Evolutionary conservation across 192 early-diverging fungal species (phyloP), one percentile per base, ranked within the genome.

Genomic region (Chytriomyces sp.): DNA sequence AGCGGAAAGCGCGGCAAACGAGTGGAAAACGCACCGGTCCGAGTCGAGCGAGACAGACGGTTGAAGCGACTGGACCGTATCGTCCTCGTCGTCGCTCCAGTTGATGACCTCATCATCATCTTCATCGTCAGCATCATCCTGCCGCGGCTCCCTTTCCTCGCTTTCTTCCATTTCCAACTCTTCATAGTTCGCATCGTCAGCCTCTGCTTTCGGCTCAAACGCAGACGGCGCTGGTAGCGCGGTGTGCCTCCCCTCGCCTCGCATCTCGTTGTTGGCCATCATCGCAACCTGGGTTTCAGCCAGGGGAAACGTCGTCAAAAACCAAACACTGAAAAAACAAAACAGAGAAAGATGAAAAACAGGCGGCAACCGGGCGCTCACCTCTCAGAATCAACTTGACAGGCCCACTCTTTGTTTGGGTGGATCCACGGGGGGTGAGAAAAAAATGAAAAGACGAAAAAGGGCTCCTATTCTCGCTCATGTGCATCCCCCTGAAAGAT

Each of bases 1-100:
- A n/a, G n/a, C n/a, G n/a, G n/a, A n/a, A n/a, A n/a, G n/a, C n/a
- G n/a, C n/a, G n/a, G n/a, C n/a, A n/a, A 49, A 22, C 14, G 44
- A 0, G 44, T 14, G 2, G 14, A 49, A 49, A 49, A 49, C 14
- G 44, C 22, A 49, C 44, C 44, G 17, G 14, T 49, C 17, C 14
- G 44, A n/a, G 44, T 49, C 44, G 17, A 14, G 44, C 22, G 44
- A 14, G 22, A 22, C 22, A 22, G 14, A 22, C 22, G 44, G 44
- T 14, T 14, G 14, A 49, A 22, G 17, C 22, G 60, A 37, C 12
- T 62, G 14, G n/a, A n/a, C 17, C 28, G n/a, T 32, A 14, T 33
- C 36, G 8, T 68, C 65, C 33, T 68, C 65, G 31, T 68, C 65
- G 22, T 68, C 65, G 30, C 65, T 68, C 65, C 65, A 68, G 52